Base-by-base conservation (phyloP, 106 monocot species). In the Dioscorea alata region DNA sequence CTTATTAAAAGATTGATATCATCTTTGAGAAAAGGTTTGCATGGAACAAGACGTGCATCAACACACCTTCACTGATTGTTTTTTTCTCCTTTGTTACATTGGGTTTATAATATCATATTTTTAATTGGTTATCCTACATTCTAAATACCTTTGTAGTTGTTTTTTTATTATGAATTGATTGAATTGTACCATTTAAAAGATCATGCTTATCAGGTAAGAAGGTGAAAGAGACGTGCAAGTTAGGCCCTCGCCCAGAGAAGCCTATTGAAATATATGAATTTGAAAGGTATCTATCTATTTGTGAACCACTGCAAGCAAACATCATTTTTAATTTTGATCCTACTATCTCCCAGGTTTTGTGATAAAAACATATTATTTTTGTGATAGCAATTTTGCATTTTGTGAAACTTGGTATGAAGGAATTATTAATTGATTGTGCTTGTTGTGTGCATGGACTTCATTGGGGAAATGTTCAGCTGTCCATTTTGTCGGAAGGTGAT, bases 231-330 rank as follows among this genome's bases (percentile, higher is more conserved):
- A 77, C 82, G 53, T 83, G 92, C 74, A 89, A 83, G 16, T 78
- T 92, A 64, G 96, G 89, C 8, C 84, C 86, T 20, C 82, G 84
- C 7, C 92, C 92, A 50, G 84, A 87, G 76, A 97, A 88, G 65
- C 92, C 96, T 64, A 87, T 97, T 59, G 89, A 89, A 71, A 89
- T 97, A 72, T 97, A 97, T 79, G 96, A 97, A 80, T 97, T 97
- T 87, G 92, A 97, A 74, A 72, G 96, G 96, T 97, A 82, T 21
- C 13, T 97, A 82, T 21, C 13, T 28, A 57, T 16, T 66, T 4
- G 51, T 0, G 14, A 6, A 42, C 28, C 50, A 25, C 49, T 35
- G 33, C 23, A 17, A 9, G 23, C 12, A 49, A 25, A 22, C 17
- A 17, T 60, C 49, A 25, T 24, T 48, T 48, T 49, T 17, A 42